These are phyloP conservation scores for Friedmanniomyces simplex DNA, from an alignment of 495 filamentous ascomycete genomes.

Conservation along the genomic window DNA sequence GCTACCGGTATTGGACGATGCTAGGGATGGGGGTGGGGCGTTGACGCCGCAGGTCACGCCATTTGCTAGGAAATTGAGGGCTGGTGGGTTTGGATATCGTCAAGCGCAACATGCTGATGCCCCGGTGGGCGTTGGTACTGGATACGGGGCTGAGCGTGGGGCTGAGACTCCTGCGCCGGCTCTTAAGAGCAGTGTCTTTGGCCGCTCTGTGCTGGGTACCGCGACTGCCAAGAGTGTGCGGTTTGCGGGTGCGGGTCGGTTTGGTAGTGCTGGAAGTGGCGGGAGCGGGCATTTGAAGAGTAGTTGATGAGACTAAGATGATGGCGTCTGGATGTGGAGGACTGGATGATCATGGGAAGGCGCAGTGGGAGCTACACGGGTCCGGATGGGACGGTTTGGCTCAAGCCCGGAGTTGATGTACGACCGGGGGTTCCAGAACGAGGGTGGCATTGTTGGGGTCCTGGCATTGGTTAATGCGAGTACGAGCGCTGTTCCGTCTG, in stretches of 20 bases:
- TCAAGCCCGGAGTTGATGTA: too few relatives aligned
- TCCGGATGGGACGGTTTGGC: too few relatives aligned
- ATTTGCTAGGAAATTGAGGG: slow-evolving; percentile 30
- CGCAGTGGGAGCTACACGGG: too few relatives aligned
- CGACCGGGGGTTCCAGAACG: too few relatives aligned
- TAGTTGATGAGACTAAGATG: slow-evolving; percentile 1
- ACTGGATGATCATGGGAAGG: too few relatives aligned
- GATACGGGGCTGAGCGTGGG: not conserved
- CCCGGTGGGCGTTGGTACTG: not conserved
- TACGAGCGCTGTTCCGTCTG: too few relatives aligned
- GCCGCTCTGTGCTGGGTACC: slow-evolving; percentile 2
- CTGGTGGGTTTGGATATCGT: slow-evolving; percentile 10
- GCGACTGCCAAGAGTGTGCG: slow-evolving; percentile 20
- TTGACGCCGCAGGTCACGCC: slow-evolving; percentile 25
- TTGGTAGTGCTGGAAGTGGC: slow-evolving; percentile 4
- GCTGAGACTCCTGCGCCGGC: slow-evolving; percentile 3
- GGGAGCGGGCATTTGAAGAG: slow-evolving; percentile 1
- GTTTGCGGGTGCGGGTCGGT: slow-evolving; percentile 15
- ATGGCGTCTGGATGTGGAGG: not conserved
- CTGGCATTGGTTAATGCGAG: too few relatives aligned
- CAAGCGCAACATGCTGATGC: too few relatives aligned
- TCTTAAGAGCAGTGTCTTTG: slow-evolving; percentile 2
- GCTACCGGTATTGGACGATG: not conserved
- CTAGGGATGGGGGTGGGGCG: not conserved
- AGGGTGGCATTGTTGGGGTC: too few relatives aligned